Percentiles rank a stretch among this genome's conserved stretches.
phyloP scores from a whole-genome alignment of 2,329 filamentous ascomycete genomes.

The Chalaropsis ovoidea region DNA sequence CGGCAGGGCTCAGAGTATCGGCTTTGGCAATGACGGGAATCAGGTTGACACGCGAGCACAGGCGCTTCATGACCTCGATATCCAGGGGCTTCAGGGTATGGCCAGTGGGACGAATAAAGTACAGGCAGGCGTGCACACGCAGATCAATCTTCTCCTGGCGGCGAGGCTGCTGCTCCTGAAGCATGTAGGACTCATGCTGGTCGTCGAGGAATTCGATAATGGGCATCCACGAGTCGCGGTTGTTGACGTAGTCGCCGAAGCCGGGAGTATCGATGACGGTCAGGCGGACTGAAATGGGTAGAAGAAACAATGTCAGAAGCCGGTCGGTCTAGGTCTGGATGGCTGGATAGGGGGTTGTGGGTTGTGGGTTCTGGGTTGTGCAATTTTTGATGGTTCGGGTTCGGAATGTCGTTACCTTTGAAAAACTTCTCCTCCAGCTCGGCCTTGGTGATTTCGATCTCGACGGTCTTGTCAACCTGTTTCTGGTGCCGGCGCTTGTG shows the following conservation, averaged over 20 bases:
- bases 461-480: slow-evolving; percentile 98
- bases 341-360: slow-evolving; percentile 9
- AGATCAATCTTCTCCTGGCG: slow-evolving; percentile 98
- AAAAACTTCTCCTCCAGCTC: slow-evolving; percentile 99
- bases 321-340: slow-evolving; percentile 26
- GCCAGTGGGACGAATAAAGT: slow-evolving; percentile 97
- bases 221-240: slow-evolving; percentile 99
- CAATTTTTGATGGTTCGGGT: not conserved
- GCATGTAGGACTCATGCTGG: slow-evolving; percentile 99
- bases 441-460: slow-evolving; percentile 99
- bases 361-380: too few relatives aligned
- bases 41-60: slow-evolving; percentile 94
- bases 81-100: slow-evolving; percentile 97
- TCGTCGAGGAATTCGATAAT: slow-evolving; percentile 99
- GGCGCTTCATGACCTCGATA: slow-evolving; percentile 99
- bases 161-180: slow-evolving; percentile 98
- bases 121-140: slow-evolving; percentile 93
- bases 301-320: slow-evolving; percentile 25
- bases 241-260: slow-evolving; percentile 99
- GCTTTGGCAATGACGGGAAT: slow-evolving; percentile 98
- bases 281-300: slow-evolving; percentile 61
- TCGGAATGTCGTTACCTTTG: slow-evolving; percentile 58
- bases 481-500: slow-evolving; percentile 99
- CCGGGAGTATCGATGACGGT: slow-evolving; percentile 98
- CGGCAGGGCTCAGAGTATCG: slow-evolving; percentile 86